Conservation (phyloP, 768 basidiomycete species). For the Leucogyrophana mollusca region DNA sequence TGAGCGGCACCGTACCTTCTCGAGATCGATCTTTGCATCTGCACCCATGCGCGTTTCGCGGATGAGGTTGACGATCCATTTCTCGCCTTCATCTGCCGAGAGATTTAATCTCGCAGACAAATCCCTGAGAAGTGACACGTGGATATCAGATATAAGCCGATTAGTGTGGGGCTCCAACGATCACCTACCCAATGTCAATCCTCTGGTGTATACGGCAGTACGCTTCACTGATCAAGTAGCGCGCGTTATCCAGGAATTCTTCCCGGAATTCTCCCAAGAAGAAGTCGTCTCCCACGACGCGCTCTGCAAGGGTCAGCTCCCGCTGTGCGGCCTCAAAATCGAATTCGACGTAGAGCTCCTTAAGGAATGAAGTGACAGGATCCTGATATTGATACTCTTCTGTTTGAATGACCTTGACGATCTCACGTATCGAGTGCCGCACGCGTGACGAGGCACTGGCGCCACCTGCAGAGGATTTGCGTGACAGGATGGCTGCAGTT, state of each 20-base stretch:
- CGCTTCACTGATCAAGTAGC: slow-evolving; percentile 94
- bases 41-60: slow-evolving; percentile 95
- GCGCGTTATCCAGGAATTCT: slow-evolving; percentile 95
- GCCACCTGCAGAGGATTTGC: slow-evolving; percentile 60
- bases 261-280: slow-evolving; percentile 89
- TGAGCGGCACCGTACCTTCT: slow-evolving; percentile 58
- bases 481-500: slow-evolving; percentile 88
- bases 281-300: slow-evolving; percentile 88
- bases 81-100: slow-evolving; percentile 93
- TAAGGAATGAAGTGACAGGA: slow-evolving; percentile 90
- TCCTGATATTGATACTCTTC: slow-evolving; percentile 97
- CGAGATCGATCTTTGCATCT: slow-evolving; percentile 96
- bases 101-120: slow-evolving; percentile 92
- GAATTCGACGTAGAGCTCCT: slow-evolving; percentile 92
- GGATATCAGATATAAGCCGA: background rate
- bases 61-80: slow-evolving; percentile 99
- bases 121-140: slow-evolving; percentile 49
- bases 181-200: slow-evolving; percentile 77
- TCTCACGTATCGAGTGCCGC: slow-evolving; percentile 84
- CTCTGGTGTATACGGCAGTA: slow-evolving; percentile 97
- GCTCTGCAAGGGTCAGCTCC: slow-evolving; percentile 74
- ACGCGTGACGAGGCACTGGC: slow-evolving; percentile 64
- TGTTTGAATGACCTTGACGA: slow-evolving; percentile 90
- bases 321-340: slow-evolving; percentile 95
- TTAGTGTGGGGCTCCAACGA: background rate